A percentile compares a stretch with the other conserved stretches of the same genome.
Conservation (phyloP, 169 alveolate genomes). For the Fabrea salina region DNA sequence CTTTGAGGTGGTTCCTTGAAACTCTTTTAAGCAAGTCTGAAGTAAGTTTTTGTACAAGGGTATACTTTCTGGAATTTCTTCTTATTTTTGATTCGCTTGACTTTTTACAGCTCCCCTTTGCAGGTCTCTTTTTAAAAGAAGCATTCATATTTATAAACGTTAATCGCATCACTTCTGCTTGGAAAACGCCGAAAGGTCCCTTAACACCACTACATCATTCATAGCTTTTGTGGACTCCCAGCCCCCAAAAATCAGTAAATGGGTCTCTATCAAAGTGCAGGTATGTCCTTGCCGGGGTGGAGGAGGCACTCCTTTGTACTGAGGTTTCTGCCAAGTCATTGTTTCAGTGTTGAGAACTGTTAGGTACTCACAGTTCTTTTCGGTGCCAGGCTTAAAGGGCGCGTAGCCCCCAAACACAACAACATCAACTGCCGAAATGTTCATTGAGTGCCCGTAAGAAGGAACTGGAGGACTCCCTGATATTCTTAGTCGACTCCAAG, state of each 20-base stretch:
- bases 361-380: constrained; percentile 75
- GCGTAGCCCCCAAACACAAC: constrained; percentile 84
- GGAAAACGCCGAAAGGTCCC: constrained; percentile 50
- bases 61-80: too few relatives aligned
- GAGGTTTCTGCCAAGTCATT: constrained; percentile 79
- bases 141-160: too few relatives aligned
- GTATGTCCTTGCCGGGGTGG: constrained; percentile 84
- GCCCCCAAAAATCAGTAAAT: constrained; percentile 85
- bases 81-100: too few relatives aligned
- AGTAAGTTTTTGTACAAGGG: too few relatives aligned
- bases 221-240: constrained; percentile 88
- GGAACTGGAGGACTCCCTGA: constrained; percentile 86
- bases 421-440: constrained; percentile 78
- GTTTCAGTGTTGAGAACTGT: constrained; percentile 77
- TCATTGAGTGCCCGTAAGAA: constrained; percentile 83
- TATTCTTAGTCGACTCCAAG: constrained; percentile 81
- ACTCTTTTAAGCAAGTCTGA: too few relatives aligned
- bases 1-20: too few relatives aligned
- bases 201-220: constrained; percentile 80
- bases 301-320: constrained; percentile 82
- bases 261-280: constrained; percentile 83
- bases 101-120: too few relatives aligned
- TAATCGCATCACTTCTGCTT: neutral
- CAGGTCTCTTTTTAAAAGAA: too few relatives aligned
- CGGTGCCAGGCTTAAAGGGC: constrained; percentile 1